phyloP scores from a whole-genome alignment of 2,329 filamentous ascomycete genomes.

The Epichloe festucae region DNA sequence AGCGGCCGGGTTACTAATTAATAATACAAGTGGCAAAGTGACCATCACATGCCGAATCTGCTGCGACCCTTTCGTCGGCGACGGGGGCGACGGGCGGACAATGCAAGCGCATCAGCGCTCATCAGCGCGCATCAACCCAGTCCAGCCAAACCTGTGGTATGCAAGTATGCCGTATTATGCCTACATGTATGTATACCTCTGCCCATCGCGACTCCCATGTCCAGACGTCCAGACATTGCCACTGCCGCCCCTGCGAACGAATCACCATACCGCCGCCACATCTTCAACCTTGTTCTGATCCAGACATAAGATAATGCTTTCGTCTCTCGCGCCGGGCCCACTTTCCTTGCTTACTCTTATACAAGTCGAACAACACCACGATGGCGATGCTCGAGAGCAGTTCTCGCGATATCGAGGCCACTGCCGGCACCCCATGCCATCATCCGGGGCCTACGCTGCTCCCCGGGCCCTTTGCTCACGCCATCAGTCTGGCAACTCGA shows the following conservation, averaged over 20 bases:
- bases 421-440: conserved; percentile 8
- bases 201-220: not conserved
- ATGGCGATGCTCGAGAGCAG: conserved; percentile 1
- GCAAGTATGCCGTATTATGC: not conserved
- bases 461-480: conserved; percentile 42
- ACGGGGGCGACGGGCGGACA: no score
- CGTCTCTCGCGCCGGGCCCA: no score
- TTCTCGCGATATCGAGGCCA: conserved; percentile 5
- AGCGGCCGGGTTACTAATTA: no score
- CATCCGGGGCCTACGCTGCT: conserved; percentile 35
- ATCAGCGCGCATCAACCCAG: no score
- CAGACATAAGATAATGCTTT: no score
- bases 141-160: no score
- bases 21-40: no score
- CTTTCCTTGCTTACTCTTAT: no score
- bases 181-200: not conserved
- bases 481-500: conserved; percentile 46
- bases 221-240: conserved; percentile 1
- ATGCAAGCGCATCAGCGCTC: no score
- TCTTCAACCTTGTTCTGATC: no score
- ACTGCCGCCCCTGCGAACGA: not conserved
- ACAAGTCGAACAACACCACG: not conserved
- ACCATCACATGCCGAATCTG: no score
- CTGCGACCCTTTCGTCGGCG: no score
- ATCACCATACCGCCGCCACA: not conserved